Evolutionary conservation across 371 early-diverging fungal genomes (phyloP), one percentile per base, ranked within the genome.

Genomic region (Dipsacomyces acuminosporus): DNA sequence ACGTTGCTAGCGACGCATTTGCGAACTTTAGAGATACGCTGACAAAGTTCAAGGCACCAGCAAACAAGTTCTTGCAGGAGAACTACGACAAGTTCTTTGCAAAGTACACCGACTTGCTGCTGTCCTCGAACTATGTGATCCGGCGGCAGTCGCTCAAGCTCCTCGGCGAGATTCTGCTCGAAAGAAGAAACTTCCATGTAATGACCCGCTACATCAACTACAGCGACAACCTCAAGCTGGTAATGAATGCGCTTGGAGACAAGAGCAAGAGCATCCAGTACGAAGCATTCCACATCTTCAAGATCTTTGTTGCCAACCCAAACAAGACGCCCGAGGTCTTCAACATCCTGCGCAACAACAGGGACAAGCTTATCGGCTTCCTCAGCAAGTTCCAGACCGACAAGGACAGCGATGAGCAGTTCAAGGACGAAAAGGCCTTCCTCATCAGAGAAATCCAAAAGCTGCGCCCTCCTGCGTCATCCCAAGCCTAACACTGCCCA

Each of bases 201-300:
- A 98, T 98, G 98, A 91, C 93, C 22, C 78, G 83, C 48, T 97
- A 93, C 75, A 98, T 98, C 69, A 84, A 84, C 56, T 86, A 80
- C 58, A 85, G 90, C 51, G 94, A 90, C 25, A 95, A 98, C 61
- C 78, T 98, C 45, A 95, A 96, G 76, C 78, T 94, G 58, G 91
- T 96, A 87, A 98, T 98, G 98, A 94, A 89, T 56, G 76, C 94
- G 47, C 75, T 98, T 53, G 82, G 92, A 51, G 95, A 97, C 73
- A 87, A 82, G 61, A 91, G 92, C 72, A 84, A 90, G 64, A 97
- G 94, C 71, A 98, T 98, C 59, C 98, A 97, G 74, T 96, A 93
- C 66, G 98, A 98, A 78, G 97, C 98, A 0, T 98, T 98, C 79
- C 98, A 98, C 76, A 95, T 97, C 22, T 98, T 97, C 80, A 98